A percentile compares a stretch with the other conserved stretches of the same genome.
These are phyloP conservation scores for sorghum (Sorghum bicolor) DNA, from an alignment of 176 grass and related monocot species.

Conservation along the genomic window DNA sequence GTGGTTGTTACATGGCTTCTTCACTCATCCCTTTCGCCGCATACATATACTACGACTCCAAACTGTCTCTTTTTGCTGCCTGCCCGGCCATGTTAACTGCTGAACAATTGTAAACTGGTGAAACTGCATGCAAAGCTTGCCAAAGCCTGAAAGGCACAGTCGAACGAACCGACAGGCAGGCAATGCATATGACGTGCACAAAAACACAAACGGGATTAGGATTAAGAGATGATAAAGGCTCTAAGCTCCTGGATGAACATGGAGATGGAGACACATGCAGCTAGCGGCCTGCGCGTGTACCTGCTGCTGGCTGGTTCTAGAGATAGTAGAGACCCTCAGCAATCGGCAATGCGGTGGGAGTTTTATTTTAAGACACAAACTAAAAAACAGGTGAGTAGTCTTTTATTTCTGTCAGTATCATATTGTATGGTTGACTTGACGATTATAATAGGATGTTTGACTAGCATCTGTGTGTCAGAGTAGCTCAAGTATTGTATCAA, in stretches of 20 bases:
- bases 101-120: not conserved
- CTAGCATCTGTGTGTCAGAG: not conserved
- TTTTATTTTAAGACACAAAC: not conserved
- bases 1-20: not conserved
- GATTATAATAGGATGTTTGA: not conserved
- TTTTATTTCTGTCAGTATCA: not conserved
- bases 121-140: constrained; percentile 5
- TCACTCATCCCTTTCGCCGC: not conserved
- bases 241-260: not conserved
- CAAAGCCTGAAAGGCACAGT: not conserved
- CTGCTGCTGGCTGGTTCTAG: not conserved
- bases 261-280: not conserved
- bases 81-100: not conserved
- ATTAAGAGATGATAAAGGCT: not conserved
- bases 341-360: not conserved
- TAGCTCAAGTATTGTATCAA: not conserved
- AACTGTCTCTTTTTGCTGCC: not conserved
- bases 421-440: constrained; percentile 21
- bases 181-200: not conserved
- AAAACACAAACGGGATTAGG: not conserved
- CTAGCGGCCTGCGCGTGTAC: not conserved
- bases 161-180: not conserved
- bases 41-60: not conserved
- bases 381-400: not conserved
- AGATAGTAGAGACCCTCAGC: not conserved